phyloP scores from a whole-genome alignment of 2,329 filamentous ascomycete species.

The Hypoxylon sp. region DNA sequence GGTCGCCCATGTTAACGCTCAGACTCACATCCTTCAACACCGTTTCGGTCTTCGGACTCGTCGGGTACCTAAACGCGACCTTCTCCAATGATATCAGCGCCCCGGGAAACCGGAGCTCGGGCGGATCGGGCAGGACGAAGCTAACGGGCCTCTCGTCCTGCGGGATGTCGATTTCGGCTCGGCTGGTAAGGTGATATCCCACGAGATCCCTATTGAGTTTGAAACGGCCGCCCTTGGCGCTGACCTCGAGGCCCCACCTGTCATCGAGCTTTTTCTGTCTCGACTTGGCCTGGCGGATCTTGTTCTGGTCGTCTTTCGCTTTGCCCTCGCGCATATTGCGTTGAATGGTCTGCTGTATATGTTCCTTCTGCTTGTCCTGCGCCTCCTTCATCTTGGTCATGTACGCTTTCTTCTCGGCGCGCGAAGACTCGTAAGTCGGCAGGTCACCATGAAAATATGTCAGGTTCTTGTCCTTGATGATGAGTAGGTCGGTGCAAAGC shows the following conservation, averaged over 20 bases:
- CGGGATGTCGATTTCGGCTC: slow-evolving; percentile 81
- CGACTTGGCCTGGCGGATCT: slow-evolving; percentile 86
- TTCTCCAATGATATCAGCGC: slow-evolving; percentile 80
- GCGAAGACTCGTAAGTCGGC: slow-evolving; percentile 77
- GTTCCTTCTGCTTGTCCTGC: slow-evolving; percentile 83
- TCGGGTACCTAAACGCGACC: slow-evolving; percentile 74
- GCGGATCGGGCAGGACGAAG: slow-evolving; percentile 72
- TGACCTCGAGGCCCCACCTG: slow-evolving; percentile 82
- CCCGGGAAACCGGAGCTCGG: slow-evolving; percentile 81
- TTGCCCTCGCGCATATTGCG: slow-evolving; percentile 82
- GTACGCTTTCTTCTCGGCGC: slow-evolving; percentile 76
- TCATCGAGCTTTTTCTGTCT: slow-evolving; percentile 89
- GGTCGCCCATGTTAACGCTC: slow-evolving; percentile 79
- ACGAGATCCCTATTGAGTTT: slow-evolving; percentile 82
- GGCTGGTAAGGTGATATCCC: slow-evolving; percentile 71
- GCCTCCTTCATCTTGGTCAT: slow-evolving; percentile 84
- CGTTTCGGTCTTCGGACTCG: slow-evolving; percentile 50
- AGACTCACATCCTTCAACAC: slow-evolving; percentile 76
- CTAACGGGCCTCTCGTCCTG: slow-evolving; percentile 71
- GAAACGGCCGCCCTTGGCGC: slow-evolving; percentile 79
- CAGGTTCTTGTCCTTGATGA: slow-evolving; percentile 79
- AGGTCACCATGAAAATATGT: slow-evolving; percentile 83
- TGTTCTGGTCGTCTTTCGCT: slow-evolving; percentile 85
- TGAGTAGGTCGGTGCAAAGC: slow-evolving; percentile 81
- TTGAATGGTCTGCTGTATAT: slow-evolving; percentile 83